Percentiles rank a stretch among this genome's conserved stretches.
Conservation (phyloP, 768 basidiomycete species). For the Mycena belliarum region DNA sequence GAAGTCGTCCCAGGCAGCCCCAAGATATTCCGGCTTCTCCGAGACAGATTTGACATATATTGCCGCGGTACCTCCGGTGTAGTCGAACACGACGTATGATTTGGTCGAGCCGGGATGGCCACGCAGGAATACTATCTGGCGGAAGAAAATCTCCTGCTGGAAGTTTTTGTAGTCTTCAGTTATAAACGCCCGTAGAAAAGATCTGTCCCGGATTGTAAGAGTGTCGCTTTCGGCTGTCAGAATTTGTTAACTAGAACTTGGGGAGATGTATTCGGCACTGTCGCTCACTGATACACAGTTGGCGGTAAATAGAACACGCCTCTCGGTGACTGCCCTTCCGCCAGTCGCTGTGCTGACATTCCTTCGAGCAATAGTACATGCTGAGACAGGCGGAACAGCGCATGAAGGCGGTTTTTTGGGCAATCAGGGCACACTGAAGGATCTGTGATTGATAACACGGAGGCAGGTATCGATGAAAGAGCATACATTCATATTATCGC, state of each 20-base stretch:
- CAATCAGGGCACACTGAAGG: not conserved
- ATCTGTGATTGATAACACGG: not conserved
- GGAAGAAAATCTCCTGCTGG: not conserved
- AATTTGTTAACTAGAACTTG: too few relatives aligned
- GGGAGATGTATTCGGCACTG: too few relatives aligned
- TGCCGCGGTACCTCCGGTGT: not conserved
- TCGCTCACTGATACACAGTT: not conserved
- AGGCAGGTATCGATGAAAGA: not conserved
- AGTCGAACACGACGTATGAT: not conserved
- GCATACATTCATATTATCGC: not conserved
- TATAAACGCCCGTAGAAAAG: not conserved
- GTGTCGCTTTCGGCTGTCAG: not conserved
- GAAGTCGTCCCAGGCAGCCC: not conserved
- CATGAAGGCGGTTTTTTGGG: not conserved
- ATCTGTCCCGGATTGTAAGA: not conserved
- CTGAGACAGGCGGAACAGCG: not conserved
- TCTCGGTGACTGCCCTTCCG: not conserved
- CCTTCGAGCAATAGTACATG: not conserved
- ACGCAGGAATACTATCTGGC: not conserved
- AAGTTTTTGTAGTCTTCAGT: not conserved
- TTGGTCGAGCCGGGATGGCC: not conserved
- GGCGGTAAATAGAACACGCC: not conserved
- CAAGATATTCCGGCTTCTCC: not conserved
- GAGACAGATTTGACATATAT: not conserved
- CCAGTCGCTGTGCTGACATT: not conserved